A percentile compares a stretch with the other conserved stretches of the same genome.
phyloP scores from a whole-genome alignment of 176 grass and related monocot genomes.

The Saccharum spontaneum region DNA sequence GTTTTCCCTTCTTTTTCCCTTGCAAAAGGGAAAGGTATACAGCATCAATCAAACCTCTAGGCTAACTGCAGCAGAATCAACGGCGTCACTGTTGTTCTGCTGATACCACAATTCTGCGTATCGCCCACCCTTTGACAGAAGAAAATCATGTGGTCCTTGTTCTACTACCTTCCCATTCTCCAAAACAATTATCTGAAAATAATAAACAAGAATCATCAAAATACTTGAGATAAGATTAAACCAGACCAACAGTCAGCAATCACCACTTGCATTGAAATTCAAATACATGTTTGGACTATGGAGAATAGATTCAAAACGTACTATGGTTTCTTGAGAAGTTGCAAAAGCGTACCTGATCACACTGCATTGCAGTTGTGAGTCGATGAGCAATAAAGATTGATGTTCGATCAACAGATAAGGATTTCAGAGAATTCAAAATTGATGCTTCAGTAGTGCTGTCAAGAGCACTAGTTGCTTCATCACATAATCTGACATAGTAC shows the following conservation, averaged over 20 bases:
- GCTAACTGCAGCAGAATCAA: slow-evolving; percentile 57
- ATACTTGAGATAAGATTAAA: neutral
- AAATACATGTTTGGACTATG: neutral
- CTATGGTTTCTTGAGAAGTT: slow-evolving; percentile 9
- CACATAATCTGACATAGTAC: slow-evolving; percentile 65
- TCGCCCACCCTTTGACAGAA: slow-evolving; percentile 65
- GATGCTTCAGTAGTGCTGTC: slow-evolving; percentile 96
- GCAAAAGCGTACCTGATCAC: slow-evolving; percentile 70
- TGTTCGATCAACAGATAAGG: slow-evolving; percentile 64
- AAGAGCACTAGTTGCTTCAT: slow-evolving; percentile 97
- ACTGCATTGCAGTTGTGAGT: slow-evolving; percentile 95
- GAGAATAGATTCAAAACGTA: neutral
- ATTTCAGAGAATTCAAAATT: slow-evolving; percentile 87
- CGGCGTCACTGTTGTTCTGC: slow-evolving; percentile 77
- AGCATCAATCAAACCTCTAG: slow-evolving; percentile 61
- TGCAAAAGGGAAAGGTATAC: slow-evolving; percentile 8
- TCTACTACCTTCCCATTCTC: slow-evolving; percentile 87
- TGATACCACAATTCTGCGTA: slow-evolving; percentile 90
- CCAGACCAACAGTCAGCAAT: neutral
- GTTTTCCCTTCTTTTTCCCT: slow-evolving; percentile 32
- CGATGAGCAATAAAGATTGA: slow-evolving; percentile 95
- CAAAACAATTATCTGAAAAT: slow-evolving; percentile 91
- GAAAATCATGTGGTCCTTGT: slow-evolving; percentile 85
- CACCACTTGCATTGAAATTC: neutral
- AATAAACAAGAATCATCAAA: slow-evolving; percentile 19